Conservation (phyloP, 2,329 filamentous ascomycete species). For the Exophiala aquamarina region DNA sequence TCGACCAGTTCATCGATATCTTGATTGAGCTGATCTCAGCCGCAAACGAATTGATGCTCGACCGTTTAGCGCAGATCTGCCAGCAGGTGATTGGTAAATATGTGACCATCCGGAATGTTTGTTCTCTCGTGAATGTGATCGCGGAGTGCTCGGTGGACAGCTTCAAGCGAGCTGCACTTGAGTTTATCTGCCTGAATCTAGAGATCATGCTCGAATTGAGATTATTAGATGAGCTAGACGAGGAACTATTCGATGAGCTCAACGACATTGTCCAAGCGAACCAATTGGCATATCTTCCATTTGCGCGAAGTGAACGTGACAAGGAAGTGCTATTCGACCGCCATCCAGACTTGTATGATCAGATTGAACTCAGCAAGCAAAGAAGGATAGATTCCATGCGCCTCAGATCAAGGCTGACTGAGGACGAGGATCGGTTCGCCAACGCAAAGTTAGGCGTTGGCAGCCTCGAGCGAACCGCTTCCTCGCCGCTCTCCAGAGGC, state of each 20-base stretch:
- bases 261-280: slow-evolving; percentile 79
- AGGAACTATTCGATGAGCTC: slow-evolving; percentile 76
- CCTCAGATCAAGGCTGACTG: slow-evolving; percentile 62
- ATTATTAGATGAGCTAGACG: slow-evolving; percentile 79
- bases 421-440: slow-evolving; percentile 64
- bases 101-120: slow-evolving; percentile 71
- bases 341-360: slow-evolving; percentile 45
- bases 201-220: slow-evolving; percentile 81
- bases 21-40: slow-evolving; percentile 86
- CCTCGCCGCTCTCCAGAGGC: slow-evolving; percentile 12
- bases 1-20: slow-evolving; percentile 86
- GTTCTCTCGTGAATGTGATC: slow-evolving; percentile 79
- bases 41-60: slow-evolving; percentile 93
- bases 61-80: slow-evolving; percentile 84
- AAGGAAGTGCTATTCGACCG: slow-evolving; percentile 52
- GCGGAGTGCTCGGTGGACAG: slow-evolving; percentile 77
- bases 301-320: slow-evolving; percentile 72
- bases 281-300: slow-evolving; percentile 74
- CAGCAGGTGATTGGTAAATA: slow-evolving; percentile 73
- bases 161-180: slow-evolving; percentile 84
- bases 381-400: slow-evolving; percentile 74
- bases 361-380: slow-evolving; percentile 48
- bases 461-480: slow-evolving; percentile 61
- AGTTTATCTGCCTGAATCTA: slow-evolving; percentile 88
- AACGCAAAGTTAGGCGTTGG: slow-evolving; percentile 60